phyloP scores from a whole-genome alignment of 768 basidiomycete genomes.

The Melanogaster broomeanus region DNA sequence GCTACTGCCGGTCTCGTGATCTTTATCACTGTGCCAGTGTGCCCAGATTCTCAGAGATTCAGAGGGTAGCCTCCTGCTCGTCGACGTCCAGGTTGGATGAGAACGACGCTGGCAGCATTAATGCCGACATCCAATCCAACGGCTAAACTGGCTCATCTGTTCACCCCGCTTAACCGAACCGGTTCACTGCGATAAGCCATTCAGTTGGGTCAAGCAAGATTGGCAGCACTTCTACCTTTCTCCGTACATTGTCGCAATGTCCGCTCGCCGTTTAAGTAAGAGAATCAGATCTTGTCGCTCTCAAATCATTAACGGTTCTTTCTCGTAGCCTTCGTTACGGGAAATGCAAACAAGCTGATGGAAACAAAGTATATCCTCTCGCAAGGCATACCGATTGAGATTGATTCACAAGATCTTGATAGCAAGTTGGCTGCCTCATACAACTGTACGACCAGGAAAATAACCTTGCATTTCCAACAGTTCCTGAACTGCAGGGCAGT shows the following conservation, averaged over 20 bases:
- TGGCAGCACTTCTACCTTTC: neutral
- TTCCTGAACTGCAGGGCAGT: constrained; percentile 92
- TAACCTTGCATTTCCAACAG: constrained; percentile 40
- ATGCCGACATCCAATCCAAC: neutral
- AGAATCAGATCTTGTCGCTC: neutral
- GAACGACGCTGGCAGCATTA: neutral
- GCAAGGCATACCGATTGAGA: constrained; percentile 62
- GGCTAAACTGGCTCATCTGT: neutral
- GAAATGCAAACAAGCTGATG: constrained; percentile 88
- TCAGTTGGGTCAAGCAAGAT: neutral
- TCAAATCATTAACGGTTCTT: constrained; percentile 10
- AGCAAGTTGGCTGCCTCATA: constrained; percentile 47
- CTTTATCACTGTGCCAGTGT: neutral
- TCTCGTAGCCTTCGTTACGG: constrained; percentile 88
- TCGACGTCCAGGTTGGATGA: constrained; percentile 17
- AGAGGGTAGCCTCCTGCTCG: constrained; percentile 5
- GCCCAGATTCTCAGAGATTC: too few species aligned
- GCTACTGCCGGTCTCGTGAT: neutral
- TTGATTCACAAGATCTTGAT: constrained; percentile 79
- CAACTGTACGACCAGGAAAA: neutral
- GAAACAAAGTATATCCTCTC: constrained; percentile 87
- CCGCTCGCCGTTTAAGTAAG: constrained; percentile 26
- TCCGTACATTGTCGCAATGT: constrained; percentile 15
- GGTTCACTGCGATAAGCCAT: neutral
- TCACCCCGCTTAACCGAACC: constrained; percentile 1